Percentiles rank a stretch among this genome's conserved stretches.
phyloP scores from a whole-genome alignment of 2,329 filamentous ascomycete genomes.

The Colletotrichum godetiae region DNA sequence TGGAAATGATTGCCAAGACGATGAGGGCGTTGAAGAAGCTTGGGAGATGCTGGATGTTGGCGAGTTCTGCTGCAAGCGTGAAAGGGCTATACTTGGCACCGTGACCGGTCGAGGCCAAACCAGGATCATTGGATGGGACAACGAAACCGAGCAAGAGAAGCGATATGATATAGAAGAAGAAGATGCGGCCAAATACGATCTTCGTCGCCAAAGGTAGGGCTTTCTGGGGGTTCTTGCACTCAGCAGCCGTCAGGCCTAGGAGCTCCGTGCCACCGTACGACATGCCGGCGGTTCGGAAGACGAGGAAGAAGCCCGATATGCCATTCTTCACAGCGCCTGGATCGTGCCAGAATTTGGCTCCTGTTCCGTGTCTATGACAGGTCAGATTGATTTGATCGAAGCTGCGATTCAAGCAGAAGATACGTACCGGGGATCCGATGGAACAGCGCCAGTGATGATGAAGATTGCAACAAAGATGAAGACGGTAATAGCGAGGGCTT shows the following conservation, averaged over 20 bases:
- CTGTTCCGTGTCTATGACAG: slow-evolving; percentile 26
- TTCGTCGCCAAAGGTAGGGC: slow-evolving; percentile 85
- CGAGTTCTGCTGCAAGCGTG: slow-evolving; percentile 42
- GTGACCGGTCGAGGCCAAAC: slow-evolving; percentile 46
- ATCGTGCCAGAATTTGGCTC: slow-evolving; percentile 60
- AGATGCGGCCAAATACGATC: slow-evolving; percentile 74
- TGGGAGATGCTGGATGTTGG: slow-evolving; percentile 42
- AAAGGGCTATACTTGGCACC: slow-evolving; percentile 42
- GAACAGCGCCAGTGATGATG: slow-evolving; percentile 61
- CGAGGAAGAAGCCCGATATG: slow-evolving; percentile 53
- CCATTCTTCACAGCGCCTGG: slow-evolving; percentile 57
- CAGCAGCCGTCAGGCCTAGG: slow-evolving; percentile 56
- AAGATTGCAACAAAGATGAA: slow-evolving; percentile 69
- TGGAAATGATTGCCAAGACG: slow-evolving; percentile 47
- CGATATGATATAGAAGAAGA: slow-evolving; percentile 64
- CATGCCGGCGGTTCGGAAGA: slow-evolving; percentile 57
- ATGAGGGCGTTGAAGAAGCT: slow-evolving; percentile 51
- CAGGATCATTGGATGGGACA: slow-evolving; percentile 55
- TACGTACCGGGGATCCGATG: slow-evolving; percentile 53
- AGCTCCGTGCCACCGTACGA: slow-evolving; percentile 59
- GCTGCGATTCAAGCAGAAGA: slow-evolving; percentile 49
- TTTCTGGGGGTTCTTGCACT: slow-evolving; percentile 61
- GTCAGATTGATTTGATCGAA: background rate
- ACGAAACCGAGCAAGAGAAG: slow-evolving; percentile 64
- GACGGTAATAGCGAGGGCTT: slow-evolving; percentile 61